These are phyloP conservation scores for Cercospora nicotianae DNA, from an alignment of 2,329 filamentous ascomycete genomes.

Conservation along the genomic window DNA sequence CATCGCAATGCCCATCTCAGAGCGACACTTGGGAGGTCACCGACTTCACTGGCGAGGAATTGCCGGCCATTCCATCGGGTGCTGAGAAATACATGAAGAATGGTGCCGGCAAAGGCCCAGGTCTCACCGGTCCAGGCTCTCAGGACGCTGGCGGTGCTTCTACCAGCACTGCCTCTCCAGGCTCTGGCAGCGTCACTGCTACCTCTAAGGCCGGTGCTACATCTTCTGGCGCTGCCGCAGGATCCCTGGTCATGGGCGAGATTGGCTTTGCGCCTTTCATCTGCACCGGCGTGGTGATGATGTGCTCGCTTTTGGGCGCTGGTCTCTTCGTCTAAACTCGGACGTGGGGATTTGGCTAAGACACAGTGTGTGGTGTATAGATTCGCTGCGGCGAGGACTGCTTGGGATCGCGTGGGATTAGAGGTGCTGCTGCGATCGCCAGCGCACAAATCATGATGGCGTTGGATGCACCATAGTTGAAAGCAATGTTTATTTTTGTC, in stretches of 20 bases:
- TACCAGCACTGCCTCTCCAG: conserved; percentile 51
- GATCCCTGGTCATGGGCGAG: conserved; percentile 47
- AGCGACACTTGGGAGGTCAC: conserved; percentile 59
- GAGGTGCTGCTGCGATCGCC: neutral
- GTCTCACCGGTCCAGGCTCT: conserved; percentile 57
- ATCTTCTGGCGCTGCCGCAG: conserved; percentile 45
- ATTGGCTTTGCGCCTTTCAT: conserved; percentile 53
- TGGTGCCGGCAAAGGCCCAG: conserved; percentile 59
- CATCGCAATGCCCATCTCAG: conserved; percentile 56
- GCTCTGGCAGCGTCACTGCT: conserved; percentile 50
- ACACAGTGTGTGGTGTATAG: neutral
- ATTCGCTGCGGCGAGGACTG: neutral
- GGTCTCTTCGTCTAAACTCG: conserved; percentile 36
- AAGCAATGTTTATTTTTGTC: neutral
- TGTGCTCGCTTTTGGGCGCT: conserved; percentile 57
- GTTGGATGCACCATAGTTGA: conserved; percentile 5
- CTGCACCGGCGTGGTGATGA: conserved; percentile 52
- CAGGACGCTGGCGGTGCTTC: conserved; percentile 56
- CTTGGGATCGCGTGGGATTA: neutral
- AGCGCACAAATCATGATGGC: conserved; percentile 1
- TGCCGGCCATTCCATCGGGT: conserved; percentile 58
- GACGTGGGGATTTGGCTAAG: neutral
- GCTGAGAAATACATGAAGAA: conserved; percentile 58
- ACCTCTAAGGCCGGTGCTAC: conserved; percentile 39
- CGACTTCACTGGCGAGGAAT: conserved; percentile 45